Evolutionary conservation across 352 stramenopile genomes (phyloP), one percentile per base, ranked within the genome.

Genomic region (Globisporangium iwayamae): DNA sequence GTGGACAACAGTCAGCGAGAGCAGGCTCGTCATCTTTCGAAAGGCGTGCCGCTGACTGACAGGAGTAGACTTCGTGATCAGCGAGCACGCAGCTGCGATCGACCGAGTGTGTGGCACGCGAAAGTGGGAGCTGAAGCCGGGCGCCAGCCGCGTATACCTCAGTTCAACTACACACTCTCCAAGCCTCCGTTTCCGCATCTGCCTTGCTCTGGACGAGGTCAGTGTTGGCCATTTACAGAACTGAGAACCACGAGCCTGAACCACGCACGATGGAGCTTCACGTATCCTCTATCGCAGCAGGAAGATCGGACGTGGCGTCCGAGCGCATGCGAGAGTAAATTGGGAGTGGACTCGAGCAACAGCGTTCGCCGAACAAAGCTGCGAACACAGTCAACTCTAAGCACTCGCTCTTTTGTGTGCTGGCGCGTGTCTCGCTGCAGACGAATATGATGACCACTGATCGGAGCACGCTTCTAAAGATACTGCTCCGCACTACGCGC

Each of bases 61-160:
- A 52, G 39, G 56, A 52, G 56, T 52, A 20, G 32, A 20, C 55
- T 38, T 10, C 5, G 22, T 60, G 25, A 36, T 60, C 36, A 34
- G 8, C 2, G 13, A 53, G 56, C 4, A 25, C 38, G 55, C 55
- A 61, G 55, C 55, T 60, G 54, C 45, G 34, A 39, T 39, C 34
- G 34, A 39, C 38, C 38, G 38, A 38, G 9, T 11, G 38, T 45
- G 38, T 45, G 38, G 38, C 38, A 45, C 38, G 55, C 8, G 38
- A 18, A 48, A 60, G 55, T 47, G 38, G 34, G 22, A 60, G 38
- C 6, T 13, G 22, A 16, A 20, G 4, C 18, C 25, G 4, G 28
- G 5, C 48, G 22, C 10, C 25, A 53, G 20, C 7, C 47, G 47
- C 22, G 45, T 55, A 45, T 45, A 28, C 8, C 13, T 55, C 25